Evolutionary conservation across 1,139 yeast species (phyloP), one percentile per base, ranked within the genome.

Genomic region (Kurtzmaniella quercitrusa): DNA sequence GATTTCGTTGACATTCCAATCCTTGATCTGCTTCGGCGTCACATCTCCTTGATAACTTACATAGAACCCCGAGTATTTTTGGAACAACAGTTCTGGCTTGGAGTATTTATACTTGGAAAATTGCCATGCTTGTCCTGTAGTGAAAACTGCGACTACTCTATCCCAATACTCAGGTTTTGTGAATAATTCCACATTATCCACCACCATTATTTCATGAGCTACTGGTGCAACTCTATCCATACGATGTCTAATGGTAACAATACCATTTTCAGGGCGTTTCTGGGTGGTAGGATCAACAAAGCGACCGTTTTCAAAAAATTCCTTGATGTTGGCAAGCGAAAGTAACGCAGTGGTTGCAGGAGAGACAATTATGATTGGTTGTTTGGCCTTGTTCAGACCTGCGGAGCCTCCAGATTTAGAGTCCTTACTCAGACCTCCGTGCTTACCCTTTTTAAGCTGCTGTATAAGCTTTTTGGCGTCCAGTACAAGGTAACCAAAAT

Each of bases 121-220:
- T 65, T 93, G 99, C 99, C 99, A 93, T 42, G 84, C 76, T 66
- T 93, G 98, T 15, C 99, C 98, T 2, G 98, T 93, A 14, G 96
- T 93, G 66, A 93, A 86, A 22, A 93, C 88, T 0, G 96, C 98
- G 40, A 93, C 87, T 1, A 94, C 97, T 46, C 98, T 76, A 55
- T 84, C 88, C 99, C 99, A 93, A 63, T 94, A 89, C 57, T 93
- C 98, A 3, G 96, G 96, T 58, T 89, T 91, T 20, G 86, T 83
- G 68, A 93, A 91, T 63, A 83, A 78, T 44, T 89, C 95, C 5
- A 89, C 89, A 47, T 86, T 86, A 59, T 88, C 95, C 20, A 89
- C 97, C 41, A 93, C 87, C 54, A 86, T 75, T 52, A 87, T 84
- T 42, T 80, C 77, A 41, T 69, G 76, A 32, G 86, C 75, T 8